Percentiles rank a stretch among this genome's conserved stretches.
These are phyloP conservation scores for Cymbidium sinense DNA, from an alignment of 106 monocot species.

Conservation along the genomic window DNA sequence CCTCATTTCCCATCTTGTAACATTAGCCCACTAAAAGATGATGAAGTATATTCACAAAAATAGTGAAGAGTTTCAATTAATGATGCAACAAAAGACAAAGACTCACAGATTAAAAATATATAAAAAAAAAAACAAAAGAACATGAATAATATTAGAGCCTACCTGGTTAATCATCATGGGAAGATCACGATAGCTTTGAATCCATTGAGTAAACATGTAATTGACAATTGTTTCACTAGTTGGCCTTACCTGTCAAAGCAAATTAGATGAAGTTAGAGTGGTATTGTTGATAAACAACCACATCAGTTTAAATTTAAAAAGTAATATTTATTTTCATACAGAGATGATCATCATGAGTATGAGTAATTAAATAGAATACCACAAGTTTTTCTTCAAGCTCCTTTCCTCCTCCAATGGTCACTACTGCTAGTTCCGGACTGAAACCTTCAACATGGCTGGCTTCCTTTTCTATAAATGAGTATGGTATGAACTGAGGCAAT, in stretches of 20 bases:
- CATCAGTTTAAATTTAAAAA: neutral
- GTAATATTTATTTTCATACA: neutral
- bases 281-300: neutral
- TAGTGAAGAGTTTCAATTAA: neutral
- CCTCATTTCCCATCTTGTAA: slow-evolving; percentile 99
- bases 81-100: neutral
- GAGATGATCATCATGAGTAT: neutral
- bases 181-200: slow-evolving; percentile 96
- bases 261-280: neutral
- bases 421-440: slow-evolving; percentile 90
- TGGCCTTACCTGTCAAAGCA: slow-evolving; percentile 72
- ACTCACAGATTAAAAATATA: neutral
- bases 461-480: slow-evolving; percentile 97
- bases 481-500: slow-evolving; percentile 71
- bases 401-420: slow-evolving; percentile 99
- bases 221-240: slow-evolving; percentile 99
- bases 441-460: slow-evolving; percentile 98
- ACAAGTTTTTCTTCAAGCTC: slow-evolving; percentile 99
- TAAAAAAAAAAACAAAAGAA: neutral
- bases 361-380: slow-evolving; percentile 29
- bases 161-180: slow-evolving; percentile 99
- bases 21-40: slow-evolving; percentile 82
- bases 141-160: neutral
- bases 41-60: neutral
- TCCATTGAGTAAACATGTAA: slow-evolving; percentile 99